Evolutionary conservation across 2,329 filamentous ascomycete genomes (phyloP), one percentile per base, ranked within the genome.

Genomic region (Teratosphaeria epicoccoides): DNA sequence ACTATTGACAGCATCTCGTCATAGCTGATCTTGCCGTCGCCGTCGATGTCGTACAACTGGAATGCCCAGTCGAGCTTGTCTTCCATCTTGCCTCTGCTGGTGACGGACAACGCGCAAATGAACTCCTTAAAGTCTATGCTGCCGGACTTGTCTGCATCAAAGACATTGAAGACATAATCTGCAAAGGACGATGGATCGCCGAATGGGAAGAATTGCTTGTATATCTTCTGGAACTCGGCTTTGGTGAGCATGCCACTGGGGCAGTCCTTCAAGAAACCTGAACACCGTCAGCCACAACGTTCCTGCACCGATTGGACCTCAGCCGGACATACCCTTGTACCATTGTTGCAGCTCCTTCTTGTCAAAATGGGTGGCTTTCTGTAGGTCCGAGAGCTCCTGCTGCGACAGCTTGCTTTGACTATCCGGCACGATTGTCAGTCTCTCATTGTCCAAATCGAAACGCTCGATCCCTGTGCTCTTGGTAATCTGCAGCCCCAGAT

Each of bases 91-190:
- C 93, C 93, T 62, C 93, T 83, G 72, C 88, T 95, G 48, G 93
- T 98, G 66, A 98, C 91, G 71, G 88, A 95, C 58, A 98, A 76
- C 24, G 93, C 93, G 74, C 91, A 96, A 72, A 98, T 98, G 73
- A 98, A 98, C 73, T 98, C 93, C 71, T 97, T 97, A 74, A 98
- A 98, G 74, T 98, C 93, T 68, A 98, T 98, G 61, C 87, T 91
- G 60, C 93, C 93, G 44, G 88, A 95, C 67, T 95, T 94, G 73
- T 98, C 93, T 67, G 88, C 87, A 71, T 98, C 93, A 70, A 98
- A 98, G 37, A 98, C 93, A 63, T 96, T 95, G 76, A 98, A 98
- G 56, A 98, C 93, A 70, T 97, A 97, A 73, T 97, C 91, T 68
- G 93, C 93, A 69, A 98, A 98, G 2, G 88, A 93, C 24, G 88